A percentile compares a stretch with the other conserved stretches of the same genome.
These are phyloP conservation scores for Myotisia sp. DNA, from an alignment of 2,329 filamentous ascomycete genomes.

Conservation along the genomic window DNA sequence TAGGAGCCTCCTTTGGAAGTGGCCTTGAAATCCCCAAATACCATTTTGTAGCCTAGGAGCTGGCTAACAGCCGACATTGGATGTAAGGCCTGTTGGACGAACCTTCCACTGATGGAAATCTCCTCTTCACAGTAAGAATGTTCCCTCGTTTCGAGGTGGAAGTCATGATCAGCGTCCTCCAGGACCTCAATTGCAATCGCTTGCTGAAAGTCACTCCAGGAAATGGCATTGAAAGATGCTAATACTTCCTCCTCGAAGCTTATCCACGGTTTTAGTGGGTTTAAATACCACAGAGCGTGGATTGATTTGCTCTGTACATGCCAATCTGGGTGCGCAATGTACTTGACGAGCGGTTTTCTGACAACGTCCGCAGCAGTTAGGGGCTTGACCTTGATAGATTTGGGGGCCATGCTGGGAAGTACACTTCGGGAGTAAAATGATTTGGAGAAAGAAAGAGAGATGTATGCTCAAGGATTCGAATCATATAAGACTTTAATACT, in stretches of 20 bases:
- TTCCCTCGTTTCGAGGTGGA: conserved; percentile 1
- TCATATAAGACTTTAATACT: no score
- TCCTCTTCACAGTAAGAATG: conserved; percentile 10
- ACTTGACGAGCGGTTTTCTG: conserved; percentile 1
- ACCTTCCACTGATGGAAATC: conserved; percentile 7
- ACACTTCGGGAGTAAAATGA: no score
- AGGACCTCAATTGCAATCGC: not conserved
- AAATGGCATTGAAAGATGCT: not conserved
- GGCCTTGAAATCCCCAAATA: conserved; percentile 10
- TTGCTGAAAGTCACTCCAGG: not conserved
- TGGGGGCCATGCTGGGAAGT: no score
- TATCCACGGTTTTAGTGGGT: not conserved
- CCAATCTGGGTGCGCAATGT: not conserved
- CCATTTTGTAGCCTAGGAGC: conserved; percentile 1
- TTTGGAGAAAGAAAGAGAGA: no score
- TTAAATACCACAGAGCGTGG: conserved; percentile 3
- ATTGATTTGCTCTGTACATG: conserved; percentile 6
- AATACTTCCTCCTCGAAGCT: conserved; percentile 4
- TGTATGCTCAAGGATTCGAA: no score
- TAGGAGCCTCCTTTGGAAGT: conserved; percentile 3
- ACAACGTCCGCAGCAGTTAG: conserved; percentile 4
- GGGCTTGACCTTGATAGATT: no score
- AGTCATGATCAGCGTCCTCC: not conserved
- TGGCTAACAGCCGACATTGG: conserved; percentile 8
- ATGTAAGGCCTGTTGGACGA: conserved; percentile 6